Base-by-base conservation (phyloP, 2,329 filamentous ascomycete genomes). In the Aspergillus clavatus region DNA sequence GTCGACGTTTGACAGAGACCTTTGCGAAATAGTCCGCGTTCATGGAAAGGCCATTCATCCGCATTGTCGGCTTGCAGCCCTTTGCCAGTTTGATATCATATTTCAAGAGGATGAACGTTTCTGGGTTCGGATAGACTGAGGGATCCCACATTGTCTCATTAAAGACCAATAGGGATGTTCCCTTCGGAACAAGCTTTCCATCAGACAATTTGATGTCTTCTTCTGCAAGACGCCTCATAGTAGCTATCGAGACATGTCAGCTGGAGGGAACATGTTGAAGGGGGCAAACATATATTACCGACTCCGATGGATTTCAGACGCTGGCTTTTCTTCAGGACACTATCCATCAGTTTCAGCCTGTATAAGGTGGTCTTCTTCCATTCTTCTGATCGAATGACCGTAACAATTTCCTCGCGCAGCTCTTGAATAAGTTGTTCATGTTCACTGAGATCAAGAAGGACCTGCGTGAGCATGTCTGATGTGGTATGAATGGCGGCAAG, bases 51-150 rank as follows among this genome's bases (percentile, higher is more conserved):
- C 37, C 21, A 16, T 11, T 24, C 37, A 8, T 38, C 21, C 21
- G 21, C 36, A 24, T n/a, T 3, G 18, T 16, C 19, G 29, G 29
- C n/a, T 14, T 14, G 23, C 5, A 27, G 23, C 16, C 40, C 7
- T 24, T 19, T 1, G 21, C 6, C 21, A 60, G 24, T 51, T 71
- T 68, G 24, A 77, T 51, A 16, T 79, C 74, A 54, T 76, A 79
- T 44, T 77, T 72, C 18, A 72, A 56, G 0, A 78, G 50, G 5
- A 78, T 55, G 19, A 50, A 56, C 6, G 21, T 27, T 2, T 43
- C 27, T 0, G 50, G 23, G 7, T 42, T 26, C 7, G 31, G n/a
- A 18, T 49, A 50, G 11, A 46, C n/a, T 16, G 7, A 16, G 4
- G 28, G 24, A 33, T 45, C 42, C 48, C 50, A 46, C 41, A 42